Base-by-base conservation (phyloP, 257 asterid species). In the Solanum neorickii region DNA sequence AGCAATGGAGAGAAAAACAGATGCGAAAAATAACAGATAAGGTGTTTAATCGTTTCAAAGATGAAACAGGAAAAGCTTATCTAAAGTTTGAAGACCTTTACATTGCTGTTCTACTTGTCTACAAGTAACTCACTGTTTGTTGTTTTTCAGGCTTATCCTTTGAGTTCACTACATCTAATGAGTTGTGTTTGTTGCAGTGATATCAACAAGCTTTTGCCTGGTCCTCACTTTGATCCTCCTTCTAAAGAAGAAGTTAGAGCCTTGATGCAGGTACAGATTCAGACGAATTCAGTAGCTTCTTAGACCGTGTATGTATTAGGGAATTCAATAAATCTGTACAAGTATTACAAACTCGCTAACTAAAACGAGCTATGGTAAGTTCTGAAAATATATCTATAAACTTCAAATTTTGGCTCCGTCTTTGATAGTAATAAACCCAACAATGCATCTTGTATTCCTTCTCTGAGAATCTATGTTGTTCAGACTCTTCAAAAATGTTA, bases 211-310 rank as follows among this genome's bases (percentile, higher is more conserved):
- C 95, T 90, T 82, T 91, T 96, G 95, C 98, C 99, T 31, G 98
- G 99, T 87, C 97, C 95, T 60, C 99, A 96, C 90, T 94, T 96
- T 42, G 99, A 96, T 72, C 99, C 99, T 78, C 98, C 99, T 8
- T 77, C 98, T 44, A 95, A 90, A 89, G 98, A 93, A 88, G 91
- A 92, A 91, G 86, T 95, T 65, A 94, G 86, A 88, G 84, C 65
- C 76, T 88, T 96, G 89, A 89, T 96, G 92, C 87, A 83, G 97
- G 99, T 95, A 52, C 62, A 14, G 0, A 4, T 15, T 70, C n/a
- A 0, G 5, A 33, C 3, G 2, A 15, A 70, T 18, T 0, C 0
- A 70, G 12, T 31, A 16, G 13, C 25, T 70, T 27, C 15, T 69
- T 31, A 31, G 46, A 72, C 44, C 23, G 3, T 31, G 41, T 15